Conservation (phyloP, 2,329 filamentous ascomycete genomes). For the Claviceps sp. region DNA sequence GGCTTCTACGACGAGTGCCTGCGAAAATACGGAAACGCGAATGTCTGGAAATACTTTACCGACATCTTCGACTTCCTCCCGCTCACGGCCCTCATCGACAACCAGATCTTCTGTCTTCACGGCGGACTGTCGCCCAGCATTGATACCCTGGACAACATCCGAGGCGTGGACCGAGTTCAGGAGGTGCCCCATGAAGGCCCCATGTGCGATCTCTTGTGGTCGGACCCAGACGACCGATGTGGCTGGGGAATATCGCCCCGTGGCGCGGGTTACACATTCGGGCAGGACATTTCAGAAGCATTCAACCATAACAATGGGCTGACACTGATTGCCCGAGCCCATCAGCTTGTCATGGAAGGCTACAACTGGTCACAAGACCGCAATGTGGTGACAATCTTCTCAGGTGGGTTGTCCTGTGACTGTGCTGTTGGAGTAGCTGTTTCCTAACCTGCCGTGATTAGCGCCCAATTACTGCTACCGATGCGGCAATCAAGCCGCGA, state of each 20-base stretch:
- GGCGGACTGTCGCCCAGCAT: slow-evolving; percentile 93
- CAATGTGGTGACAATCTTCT: slow-evolving; percentile 98
- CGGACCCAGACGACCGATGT: slow-evolving; percentile 90
- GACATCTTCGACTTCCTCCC: slow-evolving; percentile 98
- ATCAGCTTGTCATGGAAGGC: slow-evolving; percentile 98
- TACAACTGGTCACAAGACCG: slow-evolving; percentile 99
- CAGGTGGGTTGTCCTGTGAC: slow-evolving; percentile 40
- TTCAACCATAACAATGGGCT: slow-evolving; percentile 99
- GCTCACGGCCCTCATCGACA: slow-evolving; percentile 92
- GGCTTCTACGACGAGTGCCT: slow-evolving; percentile 99
- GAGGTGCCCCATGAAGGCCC: slow-evolving; percentile 97
- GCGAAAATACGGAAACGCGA: slow-evolving; percentile 96
- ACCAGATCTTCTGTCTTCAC: slow-evolving; percentile 98
- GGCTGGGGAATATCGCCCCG: slow-evolving; percentile 93
- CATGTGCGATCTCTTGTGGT: slow-evolving; percentile 97
- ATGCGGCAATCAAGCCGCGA: slow-evolving; percentile 98
- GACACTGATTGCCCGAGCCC: slow-evolving; percentile 87
- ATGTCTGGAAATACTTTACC: slow-evolving; percentile 98
- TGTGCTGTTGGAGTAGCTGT: background rate
- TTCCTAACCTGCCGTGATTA: slow-evolving; percentile 15
- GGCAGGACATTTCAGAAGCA: slow-evolving; percentile 93
- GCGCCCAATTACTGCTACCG: slow-evolving; percentile 95
- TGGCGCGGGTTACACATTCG: slow-evolving; percentile 90
- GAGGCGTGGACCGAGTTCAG: slow-evolving; percentile 89
- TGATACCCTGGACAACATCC: slow-evolving; percentile 89